These are phyloP conservation scores for Tubosaeta sp. DNA, from an alignment of 768 basidiomycete genomes.

Conservation along the genomic window DNA sequence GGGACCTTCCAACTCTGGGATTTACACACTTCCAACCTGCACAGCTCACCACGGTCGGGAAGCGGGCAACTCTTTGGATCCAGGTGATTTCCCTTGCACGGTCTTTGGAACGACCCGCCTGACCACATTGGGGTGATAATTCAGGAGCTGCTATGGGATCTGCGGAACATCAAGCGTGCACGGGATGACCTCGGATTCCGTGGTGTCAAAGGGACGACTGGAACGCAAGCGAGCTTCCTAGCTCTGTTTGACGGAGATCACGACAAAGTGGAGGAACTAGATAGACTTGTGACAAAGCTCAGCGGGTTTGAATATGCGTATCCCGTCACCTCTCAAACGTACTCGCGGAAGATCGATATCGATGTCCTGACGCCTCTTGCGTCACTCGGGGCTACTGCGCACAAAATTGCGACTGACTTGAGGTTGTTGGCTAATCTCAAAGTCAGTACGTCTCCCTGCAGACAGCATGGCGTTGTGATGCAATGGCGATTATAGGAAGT, in stretches of 20 bases:
- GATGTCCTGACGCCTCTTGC: constrained; percentile 90
- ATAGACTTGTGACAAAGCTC: constrained; percentile 83
- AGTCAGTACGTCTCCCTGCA: constrained; percentile 32
- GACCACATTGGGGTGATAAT: not conserved
- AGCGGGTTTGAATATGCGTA: constrained; percentile 93
- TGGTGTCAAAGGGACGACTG: constrained; percentile 99
- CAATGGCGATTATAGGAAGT: constrained; percentile 58
- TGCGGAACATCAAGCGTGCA: constrained; percentile 87
- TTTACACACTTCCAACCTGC: constrained; percentile 99
- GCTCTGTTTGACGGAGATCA: constrained; percentile 94
- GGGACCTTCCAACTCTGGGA: constrained; percentile 87
- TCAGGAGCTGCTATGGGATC: constrained; percentile 92
- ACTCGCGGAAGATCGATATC: constrained; percentile 95
- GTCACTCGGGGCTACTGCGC: constrained; percentile 89
- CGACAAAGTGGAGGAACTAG: constrained; percentile 89
- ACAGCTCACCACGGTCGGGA: constrained; percentile 96
- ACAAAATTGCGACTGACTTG: constrained; percentile 97
- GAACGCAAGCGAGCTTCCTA: constrained; percentile 95
- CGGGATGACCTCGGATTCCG: constrained; percentile 93
- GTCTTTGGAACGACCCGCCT: not conserved
- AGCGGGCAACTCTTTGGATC: constrained; percentile 94
- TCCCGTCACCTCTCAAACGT: constrained; percentile 97
- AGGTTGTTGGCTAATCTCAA: constrained; percentile 92
- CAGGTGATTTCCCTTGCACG: constrained; percentile 48
- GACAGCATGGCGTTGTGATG: constrained; percentile 1